Base-by-base conservation (phyloP, 2,329 filamentous ascomycete species). In the Colletotrichum incanum region DNA sequence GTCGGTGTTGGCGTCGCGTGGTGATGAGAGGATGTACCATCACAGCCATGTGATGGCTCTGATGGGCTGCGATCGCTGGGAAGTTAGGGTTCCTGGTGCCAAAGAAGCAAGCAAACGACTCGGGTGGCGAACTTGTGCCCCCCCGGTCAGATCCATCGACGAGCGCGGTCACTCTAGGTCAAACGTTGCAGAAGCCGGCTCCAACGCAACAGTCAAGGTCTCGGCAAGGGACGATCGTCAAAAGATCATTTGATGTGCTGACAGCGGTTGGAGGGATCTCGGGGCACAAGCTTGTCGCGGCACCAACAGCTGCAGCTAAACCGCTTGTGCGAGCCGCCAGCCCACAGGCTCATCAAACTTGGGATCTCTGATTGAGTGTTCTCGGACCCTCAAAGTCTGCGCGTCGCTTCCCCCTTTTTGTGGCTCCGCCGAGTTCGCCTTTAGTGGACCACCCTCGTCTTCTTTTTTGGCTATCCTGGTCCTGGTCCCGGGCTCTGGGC, bases 221-320 rank as follows among this genome's bases (percentile, higher is more conserved):
- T 71, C 63, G 63, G 69, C 59, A 65, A 43, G 54, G 65, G 65
- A 68, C 45, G 58, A 68, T 72, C 69, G 59, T 63, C 69, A 54
- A 68, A 54, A 64, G 65, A 68, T 72, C 58, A 72, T 63, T 68
- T 72, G 64, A 67, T 58, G 49, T 71, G 64, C 31, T 71, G 64
- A 71, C 69, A 63, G 52, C 58, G 65, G 69, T 63, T 71, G 69
- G 65, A 61, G 58, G 34, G 52, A 64, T 64, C 47, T 64, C 54
- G 39, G 69, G 59, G 59, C 59, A 59, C 69, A 59, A 64, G 45
- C 69, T 72, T 60, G 65, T 60, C 65, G 39, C 47, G 47, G 59
- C 54, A 65, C 65, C 69, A 64, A 41, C 28, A 60, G 34, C 69
- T 55, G 59, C 59, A 34, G 59, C 69, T 72, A 69, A 64, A 69